Evolutionary conservation across 176 grass and related monocot species (phyloP), one percentile per base, ranked within the genome.

Genomic region (Aegilops tauschii): DNA sequence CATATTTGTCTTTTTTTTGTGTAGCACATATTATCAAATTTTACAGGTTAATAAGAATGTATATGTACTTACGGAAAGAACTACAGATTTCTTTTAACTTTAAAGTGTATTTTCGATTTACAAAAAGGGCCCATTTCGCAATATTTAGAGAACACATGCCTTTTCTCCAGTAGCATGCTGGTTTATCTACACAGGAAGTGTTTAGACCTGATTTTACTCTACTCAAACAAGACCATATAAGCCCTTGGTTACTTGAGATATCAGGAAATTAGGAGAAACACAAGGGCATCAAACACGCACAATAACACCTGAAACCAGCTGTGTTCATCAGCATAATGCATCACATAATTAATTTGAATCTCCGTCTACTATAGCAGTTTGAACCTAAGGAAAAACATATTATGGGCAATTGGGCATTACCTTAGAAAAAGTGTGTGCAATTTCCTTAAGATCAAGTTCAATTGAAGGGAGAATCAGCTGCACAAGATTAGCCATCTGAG

Each of bases 401-500:
- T 52, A 11, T 10, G 6, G 44, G 66, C 54, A 84, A 91, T 84
- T 13, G 9, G 29, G 61, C 45, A 84, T 92, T 88, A 95, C 93
- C 96, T 98, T 95, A 8, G 93, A 98, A 81, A 98, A 98, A 25
- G 86, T 90, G 67, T 94, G 84, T 80, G 93, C 50, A 23, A 91
- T 92, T 75, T 98, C 96, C 77, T 91, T 94, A 34, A 98, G 78
- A 78, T 98, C 90, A 78, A 98, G 80, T 54, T 94, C 67, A 65
- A 94, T 9, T 3, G 69, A 94, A 82, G 96, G 93, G 86, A 98
- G 86, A 30, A 95, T 84, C 59, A 95, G 79, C 18, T 87, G 92
- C 64, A 94, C 90, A 64, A 98, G 92, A 88, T 94, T 98, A 71
- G 96, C 93, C 93, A 98, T 92, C 82, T 95, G 96, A 84, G 92